Evolutionary conservation across 2,329 filamentous ascomycete species (phyloP).

Genomic region (Fulvia fulva): DNA sequence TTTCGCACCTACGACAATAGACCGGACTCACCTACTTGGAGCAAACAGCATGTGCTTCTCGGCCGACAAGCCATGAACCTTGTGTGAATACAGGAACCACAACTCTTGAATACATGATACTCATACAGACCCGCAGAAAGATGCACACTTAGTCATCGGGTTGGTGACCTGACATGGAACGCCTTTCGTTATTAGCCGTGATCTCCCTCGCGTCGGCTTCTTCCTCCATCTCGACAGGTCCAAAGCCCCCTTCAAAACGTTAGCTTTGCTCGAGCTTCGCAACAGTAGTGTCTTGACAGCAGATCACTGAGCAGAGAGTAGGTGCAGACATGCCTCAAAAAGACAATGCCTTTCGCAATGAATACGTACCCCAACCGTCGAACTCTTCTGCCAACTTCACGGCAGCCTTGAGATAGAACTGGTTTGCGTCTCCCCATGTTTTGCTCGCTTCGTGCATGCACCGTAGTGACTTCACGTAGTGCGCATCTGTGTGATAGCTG

Average conservation of each 20-base stretch:
- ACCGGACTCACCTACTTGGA: neutral
- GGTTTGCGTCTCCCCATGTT: constrained; percentile 69
- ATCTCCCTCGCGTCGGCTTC: constrained; percentile 7
- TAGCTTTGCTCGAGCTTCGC: neutral
- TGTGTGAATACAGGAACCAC: too few species aligned
- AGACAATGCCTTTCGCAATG: neutral
- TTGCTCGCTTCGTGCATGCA: constrained; percentile 69
- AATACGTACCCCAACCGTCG: constrained; percentile 56
- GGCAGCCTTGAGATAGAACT: constrained; percentile 64
- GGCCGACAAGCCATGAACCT: neutral
- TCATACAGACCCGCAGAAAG: constrained; percentile 8
- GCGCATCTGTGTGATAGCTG: constrained; percentile 65
- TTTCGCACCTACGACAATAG: neutral
- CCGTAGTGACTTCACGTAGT: constrained; percentile 78
- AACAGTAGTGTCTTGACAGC: neutral
- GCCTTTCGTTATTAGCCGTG: constrained; percentile 1
- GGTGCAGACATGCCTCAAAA: neutral
- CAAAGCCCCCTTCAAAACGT: constrained; percentile 36
- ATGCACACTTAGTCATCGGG: neutral
- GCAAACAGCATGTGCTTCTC: neutral
- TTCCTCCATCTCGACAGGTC: constrained; percentile 21
- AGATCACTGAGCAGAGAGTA: neutral
- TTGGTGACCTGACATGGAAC: constrained; percentile 8
- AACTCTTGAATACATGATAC: constrained; percentile 1
- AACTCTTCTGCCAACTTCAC: constrained; percentile 72